Evolutionary conservation across 768 basidiomycete species (phyloP), one percentile per base, ranked within the genome.

Genomic region (Cyclocybe aegerita): DNA sequence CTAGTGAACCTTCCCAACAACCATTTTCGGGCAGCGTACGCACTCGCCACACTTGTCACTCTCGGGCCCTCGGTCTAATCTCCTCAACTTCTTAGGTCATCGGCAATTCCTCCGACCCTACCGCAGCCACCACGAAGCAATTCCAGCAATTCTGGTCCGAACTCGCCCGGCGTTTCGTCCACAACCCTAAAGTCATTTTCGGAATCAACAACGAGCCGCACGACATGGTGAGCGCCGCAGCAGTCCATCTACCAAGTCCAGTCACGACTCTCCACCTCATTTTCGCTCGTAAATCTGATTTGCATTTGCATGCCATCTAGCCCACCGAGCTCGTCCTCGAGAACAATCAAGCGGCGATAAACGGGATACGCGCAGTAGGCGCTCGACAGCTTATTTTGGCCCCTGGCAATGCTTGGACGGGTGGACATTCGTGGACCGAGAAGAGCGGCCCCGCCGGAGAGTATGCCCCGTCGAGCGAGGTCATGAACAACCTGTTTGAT

Each of bases 141-240:
- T 77, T 77, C 54, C 60, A 64, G 16, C 65, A 60, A 30, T 77
- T 77, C 58, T 77, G 73, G 73, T 42, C 62, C 34, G 73, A 77
- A 43, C 62, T 77, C 23, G 75, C 74, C 9, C 49, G 52, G 4
- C 70, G 76, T 8, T 77, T 77, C 53, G 62, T 54, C 0, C 43
- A 52, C 31, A 77, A 76, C 48, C 70, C 71, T 6, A 70, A 70
- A 15, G 74, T 77, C 33, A 57, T 77, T n/a, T 77, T 77, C 54
- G 73, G 75, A 3, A 70, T 76, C 38, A 75, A 75, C 59, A 77
- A 77, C 55, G 75, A 77, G 48, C 75, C 76, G 4, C 75, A 77
- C 43, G 67, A 70, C 43, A 73, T 77, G 72, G 74, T 75, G 43
- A 4, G 53, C 36, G 15, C 3, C 31, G 14, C 39, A n/a, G 14